A percentile compares a stretch with the other conserved stretches of the same genome.
Evolutionary conservation across 345 rosid species (phyloP).

Genomic region (Lumnitzera littorea): DNA sequence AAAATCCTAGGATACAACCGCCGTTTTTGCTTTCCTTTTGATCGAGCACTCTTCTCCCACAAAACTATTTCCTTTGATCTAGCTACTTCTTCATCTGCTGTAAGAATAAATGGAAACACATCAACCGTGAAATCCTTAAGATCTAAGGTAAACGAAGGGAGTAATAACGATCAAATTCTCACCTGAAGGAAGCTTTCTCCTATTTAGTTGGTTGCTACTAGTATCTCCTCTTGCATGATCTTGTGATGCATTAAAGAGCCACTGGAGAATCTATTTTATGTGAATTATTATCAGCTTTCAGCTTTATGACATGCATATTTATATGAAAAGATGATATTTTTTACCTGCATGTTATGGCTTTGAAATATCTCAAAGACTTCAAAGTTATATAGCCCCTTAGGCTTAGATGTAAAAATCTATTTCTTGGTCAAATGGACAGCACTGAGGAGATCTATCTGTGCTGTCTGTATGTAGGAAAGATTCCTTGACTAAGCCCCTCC

Average conservation of each 20-base stretch:
- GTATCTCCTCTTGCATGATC: slow-evolving; percentile 19
- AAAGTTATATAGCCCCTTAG: slow-evolving; percentile 5
- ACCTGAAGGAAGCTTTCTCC: slow-evolving; percentile 12
- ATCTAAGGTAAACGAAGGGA: too few relatives aligned
- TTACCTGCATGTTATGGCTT: slow-evolving; percentile 49
- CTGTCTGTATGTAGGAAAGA: slow-evolving; percentile 37
- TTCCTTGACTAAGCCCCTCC: slow-evolving; percentile 21
- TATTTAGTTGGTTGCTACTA: slow-evolving; percentile 5
- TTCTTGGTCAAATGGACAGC: slow-evolving; percentile 50
- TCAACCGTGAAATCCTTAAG: too few relatives aligned
- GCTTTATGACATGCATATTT: background rate
- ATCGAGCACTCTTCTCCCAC: slow-evolving; percentile 12
- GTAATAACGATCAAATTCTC: background rate
- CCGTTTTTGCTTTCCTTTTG: slow-evolving; percentile 17
- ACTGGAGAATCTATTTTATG: slow-evolving; percentile 50
- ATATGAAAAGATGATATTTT: background rate
- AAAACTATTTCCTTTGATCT: slow-evolving; percentile 18
- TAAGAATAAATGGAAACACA: background rate
- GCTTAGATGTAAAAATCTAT: background rate
- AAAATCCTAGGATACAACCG: slow-evolving; percentile 10
- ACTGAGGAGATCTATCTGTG: slow-evolving; percentile 41
- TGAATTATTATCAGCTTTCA: too few relatives aligned
- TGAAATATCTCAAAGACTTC: slow-evolving; percentile 7
- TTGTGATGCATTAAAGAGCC: slow-evolving; percentile 42
- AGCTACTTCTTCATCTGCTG: slow-evolving; percentile 21